Evolutionary conservation across 371 early-diverging fungal genomes (phyloP), one percentile per base, ranked within the genome.

Genomic region (Rhizopus stolonifer): DNA sequence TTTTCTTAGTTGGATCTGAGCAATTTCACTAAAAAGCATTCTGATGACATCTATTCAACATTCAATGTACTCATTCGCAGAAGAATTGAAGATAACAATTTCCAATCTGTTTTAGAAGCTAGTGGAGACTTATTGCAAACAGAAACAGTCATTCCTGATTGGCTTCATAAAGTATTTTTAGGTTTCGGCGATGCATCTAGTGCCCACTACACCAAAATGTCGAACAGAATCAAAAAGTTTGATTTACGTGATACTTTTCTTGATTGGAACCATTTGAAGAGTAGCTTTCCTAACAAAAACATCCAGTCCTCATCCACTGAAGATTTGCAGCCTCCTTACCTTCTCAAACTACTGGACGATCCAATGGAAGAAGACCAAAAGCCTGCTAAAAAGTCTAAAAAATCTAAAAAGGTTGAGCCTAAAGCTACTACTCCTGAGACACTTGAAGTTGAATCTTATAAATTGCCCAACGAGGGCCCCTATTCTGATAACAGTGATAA

Each of bases 111-210:
- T 0, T 68, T 96, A 25, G 92, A 94, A 55, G 88, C 93, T 0
- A 86, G 95, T 24, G 87, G 95, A 13, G 91, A 90, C 52, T 61
- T 94, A 54, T 88, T 92, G 87, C 85, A 86, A 56, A 82, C 79
- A 48, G 87, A 90, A 22, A 54, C 81, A 2, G 80, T 80, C 19
- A 84, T 97, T 0, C 99, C 99, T 6, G 84, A 84, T 5, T 98
- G 98, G 98, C 67, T 98, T 19, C 82, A 87, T 19, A 82, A 91
- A 39, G 84, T 91, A 4, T 85, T 96, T 36, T 72, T 98, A 33
- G 98, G 98, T 23, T 98, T 97, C 60, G 97, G 96, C 32, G 91
- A 95, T 61, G 93, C 95, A 6, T 70, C 74, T 25, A 81, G 85
- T 44, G 91, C 90, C 1, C 78, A 86, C 23, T 92, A 86, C 39